phyloP scores from a whole-genome alignment of 140 eudicot species.

The Oenanthe javanica region DNA sequence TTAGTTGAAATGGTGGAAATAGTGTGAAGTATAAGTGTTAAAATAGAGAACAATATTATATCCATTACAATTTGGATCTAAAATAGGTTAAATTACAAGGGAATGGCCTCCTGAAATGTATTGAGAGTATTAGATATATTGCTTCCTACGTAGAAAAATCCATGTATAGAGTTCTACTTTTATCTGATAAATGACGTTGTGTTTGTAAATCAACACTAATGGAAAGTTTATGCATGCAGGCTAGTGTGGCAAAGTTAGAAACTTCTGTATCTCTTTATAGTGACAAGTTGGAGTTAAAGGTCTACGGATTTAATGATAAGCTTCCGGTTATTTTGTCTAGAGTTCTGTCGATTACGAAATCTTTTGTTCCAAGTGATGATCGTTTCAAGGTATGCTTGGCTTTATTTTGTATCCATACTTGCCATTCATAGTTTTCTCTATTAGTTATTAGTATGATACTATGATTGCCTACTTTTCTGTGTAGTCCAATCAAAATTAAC shows the following conservation, averaged over 20 bases:
- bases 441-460: not conserved
- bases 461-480: not conserved
- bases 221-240: slow-evolving; percentile 38
- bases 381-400: slow-evolving; percentile 62
- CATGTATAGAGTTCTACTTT: not conserved
- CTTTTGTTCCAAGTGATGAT: slow-evolving; percentile 70
- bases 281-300: slow-evolving; percentile 87
- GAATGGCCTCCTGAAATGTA: not conserved
- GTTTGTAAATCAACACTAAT: slow-evolving; percentile 7
- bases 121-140: not conserved
- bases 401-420: not conserved
- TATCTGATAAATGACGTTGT: not conserved
- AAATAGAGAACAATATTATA: not conserved
- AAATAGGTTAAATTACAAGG: not conserved
- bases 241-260: slow-evolving; percentile 85
- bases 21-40: not conserved
- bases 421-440: not conserved
- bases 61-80: not conserved
- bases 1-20: not conserved
- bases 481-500: not conserved
- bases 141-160: slow-evolving; percentile 5
- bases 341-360: slow-evolving; percentile 56
- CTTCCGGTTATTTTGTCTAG: slow-evolving; percentile 84
- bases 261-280: slow-evolving; percentile 77
- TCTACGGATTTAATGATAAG: slow-evolving; percentile 90